Conservation (phyloP, 495 filamentous ascomycete genomes). For the Astrocystis sublimbata region DNA sequence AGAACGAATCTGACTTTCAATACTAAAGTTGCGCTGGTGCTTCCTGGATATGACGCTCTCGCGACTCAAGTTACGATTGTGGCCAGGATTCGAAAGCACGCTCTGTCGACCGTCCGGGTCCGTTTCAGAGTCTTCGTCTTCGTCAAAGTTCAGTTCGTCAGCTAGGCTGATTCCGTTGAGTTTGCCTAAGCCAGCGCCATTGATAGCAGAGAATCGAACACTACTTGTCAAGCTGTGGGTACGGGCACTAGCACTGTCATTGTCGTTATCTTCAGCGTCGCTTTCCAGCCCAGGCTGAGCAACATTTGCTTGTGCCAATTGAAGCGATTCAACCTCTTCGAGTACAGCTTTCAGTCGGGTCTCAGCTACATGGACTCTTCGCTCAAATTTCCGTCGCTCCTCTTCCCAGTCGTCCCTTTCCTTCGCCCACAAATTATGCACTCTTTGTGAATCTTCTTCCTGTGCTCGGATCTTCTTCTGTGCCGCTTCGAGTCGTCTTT, state of each 20-base stretch:
- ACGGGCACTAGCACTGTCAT: slow-evolving; percentile 75
- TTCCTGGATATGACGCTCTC: slow-evolving; percentile 46
- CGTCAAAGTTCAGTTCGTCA: slow-evolving; percentile 85
- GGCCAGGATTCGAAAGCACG: slow-evolving; percentile 43
- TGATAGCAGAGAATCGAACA: slow-evolving; percentile 69
- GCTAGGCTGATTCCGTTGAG: slow-evolving; percentile 74
- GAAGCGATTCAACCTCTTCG: slow-evolving; percentile 77
- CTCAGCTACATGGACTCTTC: slow-evolving; percentile 83
- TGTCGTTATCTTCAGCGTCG: slow-evolving; percentile 70
- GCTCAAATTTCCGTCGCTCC: slow-evolving; percentile 77
- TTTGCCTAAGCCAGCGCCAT: slow-evolving; percentile 55
- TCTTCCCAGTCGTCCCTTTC: slow-evolving; percentile 83
- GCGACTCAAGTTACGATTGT: slow-evolving; percentile 44
- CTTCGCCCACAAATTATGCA: slow-evolving; percentile 72
- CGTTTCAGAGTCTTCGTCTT: slow-evolving; percentile 66
- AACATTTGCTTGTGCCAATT: slow-evolving; percentile 55
- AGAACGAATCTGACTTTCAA: slow-evolving; percentile 52
- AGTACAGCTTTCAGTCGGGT: slow-evolving; percentile 79
- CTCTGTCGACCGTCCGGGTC: slow-evolving; percentile 58
- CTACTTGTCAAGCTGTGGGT: slow-evolving; percentile 77
- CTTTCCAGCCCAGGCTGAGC: slow-evolving; percentile 44
- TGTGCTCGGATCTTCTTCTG: slow-evolving; percentile 76
- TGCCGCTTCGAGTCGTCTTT: slow-evolving; percentile 72
- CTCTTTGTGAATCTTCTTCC: slow-evolving; percentile 79
- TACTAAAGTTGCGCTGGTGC: slow-evolving; percentile 52